These are phyloP conservation scores for Pythium phragmiticola DNA, from an alignment of 352 stramenopile genomes.

Conservation along the genomic window DNA sequence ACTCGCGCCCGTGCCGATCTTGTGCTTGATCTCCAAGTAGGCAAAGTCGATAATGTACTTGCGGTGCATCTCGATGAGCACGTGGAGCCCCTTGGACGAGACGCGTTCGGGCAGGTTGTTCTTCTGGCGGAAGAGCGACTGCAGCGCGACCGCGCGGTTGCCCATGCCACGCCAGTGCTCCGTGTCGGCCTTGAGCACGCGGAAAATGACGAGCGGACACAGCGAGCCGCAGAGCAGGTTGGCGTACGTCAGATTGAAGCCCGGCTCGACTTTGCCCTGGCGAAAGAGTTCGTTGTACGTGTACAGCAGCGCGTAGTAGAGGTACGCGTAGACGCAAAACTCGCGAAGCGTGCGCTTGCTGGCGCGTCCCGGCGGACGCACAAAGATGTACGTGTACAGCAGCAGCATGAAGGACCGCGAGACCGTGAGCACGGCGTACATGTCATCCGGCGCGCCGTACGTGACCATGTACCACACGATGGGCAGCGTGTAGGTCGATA, in stretches of 20 bases:
- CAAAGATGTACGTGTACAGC: slow-evolving; percentile 22
- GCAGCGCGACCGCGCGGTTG: slow-evolving; percentile 49
- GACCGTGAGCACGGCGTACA: slow-evolving; percentile 23
- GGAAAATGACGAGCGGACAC: slow-evolving; percentile 43
- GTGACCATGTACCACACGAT: slow-evolving; percentile 24
- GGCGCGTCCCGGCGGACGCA: slow-evolving; percentile 19
- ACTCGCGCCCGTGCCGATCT: slow-evolving; percentile 51
- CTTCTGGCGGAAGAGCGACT: slow-evolving; percentile 42
- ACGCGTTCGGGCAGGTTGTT: slow-evolving; percentile 25
- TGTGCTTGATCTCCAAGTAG: slow-evolving; percentile 50
- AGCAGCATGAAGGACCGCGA: slow-evolving; percentile 15
- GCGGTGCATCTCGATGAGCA: slow-evolving; percentile 70
- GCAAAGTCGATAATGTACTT: slow-evolving; percentile 81
- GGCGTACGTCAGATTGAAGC: slow-evolving; percentile 63
- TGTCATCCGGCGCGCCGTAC: slow-evolving; percentile 34
- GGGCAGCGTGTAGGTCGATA: slow-evolving; percentile 37
- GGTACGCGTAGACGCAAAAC: slow-evolving; percentile 14
- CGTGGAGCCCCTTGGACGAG: slow-evolving; percentile 46
- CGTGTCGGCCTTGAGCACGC: slow-evolving; percentile 36
- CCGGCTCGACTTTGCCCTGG: slow-evolving; percentile 39
- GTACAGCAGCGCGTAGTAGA: slow-evolving; percentile 19
- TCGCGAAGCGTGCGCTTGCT: slow-evolving; percentile 13
- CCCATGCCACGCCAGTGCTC: slow-evolving; percentile 43
- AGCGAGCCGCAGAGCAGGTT: slow-evolving; percentile 29
- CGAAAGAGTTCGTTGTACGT: slow-evolving; percentile 16